A percentile compares a stretch with the other conserved stretches of the same genome.
Conservation (phyloP, 176 grass and related monocot genomes). For the Puccinellia tenuiflora region DNA sequence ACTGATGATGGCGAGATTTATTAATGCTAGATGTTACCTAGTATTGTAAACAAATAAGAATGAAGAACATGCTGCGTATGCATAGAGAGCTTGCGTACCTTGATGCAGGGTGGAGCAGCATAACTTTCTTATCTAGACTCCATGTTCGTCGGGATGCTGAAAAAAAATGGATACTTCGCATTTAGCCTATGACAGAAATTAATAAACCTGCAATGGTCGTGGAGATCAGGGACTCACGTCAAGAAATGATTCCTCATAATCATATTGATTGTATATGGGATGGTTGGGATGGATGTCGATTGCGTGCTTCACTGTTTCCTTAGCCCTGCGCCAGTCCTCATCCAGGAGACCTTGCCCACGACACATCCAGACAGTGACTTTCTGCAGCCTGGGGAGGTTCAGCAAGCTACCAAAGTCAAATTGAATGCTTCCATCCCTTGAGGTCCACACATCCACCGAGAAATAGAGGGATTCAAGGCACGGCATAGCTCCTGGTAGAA, state of each 20-base stretch:
- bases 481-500: neutral
- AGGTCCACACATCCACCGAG: neutral
- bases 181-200: neutral
- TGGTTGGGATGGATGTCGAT: neutral
- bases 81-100: neutral
- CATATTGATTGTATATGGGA: accelerated
- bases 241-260: accelerated
- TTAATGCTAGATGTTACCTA: neutral
- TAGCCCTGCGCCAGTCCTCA: neutral
- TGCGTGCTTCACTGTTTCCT: neutral
- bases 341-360: accelerated
- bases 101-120: neutral
- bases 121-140: neutral
- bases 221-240: neutral
- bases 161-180: neutral
- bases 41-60: neutral
- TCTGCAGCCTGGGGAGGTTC: neutral
- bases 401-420: neutral
- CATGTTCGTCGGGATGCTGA: neutral
- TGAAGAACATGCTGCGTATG: neutral
- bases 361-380: neutral
- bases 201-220: neutral
- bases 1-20: neutral
- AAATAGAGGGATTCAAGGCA: neutral
- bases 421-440: neutral